Conservation (phyloP, 306 rosid species). For the Dryas octopetala region DNA sequence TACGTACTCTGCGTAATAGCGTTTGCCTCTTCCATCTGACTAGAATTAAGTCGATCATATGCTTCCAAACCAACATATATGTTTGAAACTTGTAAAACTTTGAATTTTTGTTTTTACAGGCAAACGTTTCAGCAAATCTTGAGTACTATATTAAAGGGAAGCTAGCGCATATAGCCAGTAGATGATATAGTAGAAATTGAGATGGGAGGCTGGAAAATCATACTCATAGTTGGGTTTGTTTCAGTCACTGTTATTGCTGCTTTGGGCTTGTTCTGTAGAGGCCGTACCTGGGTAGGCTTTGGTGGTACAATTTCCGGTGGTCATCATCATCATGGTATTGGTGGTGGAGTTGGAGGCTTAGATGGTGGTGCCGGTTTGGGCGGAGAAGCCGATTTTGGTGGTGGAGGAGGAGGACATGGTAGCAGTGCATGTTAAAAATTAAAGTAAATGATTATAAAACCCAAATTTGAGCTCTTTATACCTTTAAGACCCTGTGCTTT, state of each 20-base stretch:
- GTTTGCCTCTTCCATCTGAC: no score
- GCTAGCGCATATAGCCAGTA: not conserved
- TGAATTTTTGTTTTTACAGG: no score
- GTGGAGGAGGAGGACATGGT: conserved; percentile 9
- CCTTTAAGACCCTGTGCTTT: no score
- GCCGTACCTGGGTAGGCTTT: not conserved
- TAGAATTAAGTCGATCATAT: no score
- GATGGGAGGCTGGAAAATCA: not conserved
- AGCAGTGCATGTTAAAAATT: not conserved
- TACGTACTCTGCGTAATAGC: no score
- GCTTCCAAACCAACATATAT: no score
- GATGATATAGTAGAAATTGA: not conserved
- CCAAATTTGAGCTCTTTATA: no score
- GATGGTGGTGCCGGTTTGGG: conserved; percentile 2
- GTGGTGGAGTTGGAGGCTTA: conserved; percentile 18
- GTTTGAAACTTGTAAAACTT: no score
- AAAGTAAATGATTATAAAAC: no score
- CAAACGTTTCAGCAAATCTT: no score
- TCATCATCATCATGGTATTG: not conserved
- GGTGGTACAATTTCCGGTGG: conserved; percentile 5
- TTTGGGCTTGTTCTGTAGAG: not conserved
- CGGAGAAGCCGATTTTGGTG: not conserved
- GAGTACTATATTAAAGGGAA: no score
- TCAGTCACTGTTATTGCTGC: rapidly evolving
- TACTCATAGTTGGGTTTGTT: not conserved